phyloP scores from a whole-genome alignment of 495 filamentous ascomycete genomes.

The Pyrenopolyporus hunteri region DNA sequence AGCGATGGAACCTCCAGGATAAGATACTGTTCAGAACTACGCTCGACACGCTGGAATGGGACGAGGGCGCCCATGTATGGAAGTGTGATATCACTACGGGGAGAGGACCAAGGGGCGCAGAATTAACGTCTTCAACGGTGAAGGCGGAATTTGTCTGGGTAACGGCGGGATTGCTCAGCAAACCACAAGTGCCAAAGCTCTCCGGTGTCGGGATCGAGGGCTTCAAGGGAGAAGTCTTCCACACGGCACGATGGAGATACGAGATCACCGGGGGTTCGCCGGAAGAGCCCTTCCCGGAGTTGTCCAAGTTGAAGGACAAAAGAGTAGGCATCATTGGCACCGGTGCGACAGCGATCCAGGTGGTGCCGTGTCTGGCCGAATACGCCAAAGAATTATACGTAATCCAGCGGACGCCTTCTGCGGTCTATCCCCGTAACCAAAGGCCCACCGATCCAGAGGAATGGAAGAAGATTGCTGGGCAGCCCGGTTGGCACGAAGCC shows the following conservation, averaged over 20 bases:
- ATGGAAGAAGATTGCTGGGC: constrained; percentile 49
- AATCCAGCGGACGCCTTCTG: constrained; percentile 62
- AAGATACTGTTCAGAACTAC: constrained; percentile 56
- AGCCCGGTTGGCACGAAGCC: constrained; percentile 53
- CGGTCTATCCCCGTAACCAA: constrained; percentile 57
- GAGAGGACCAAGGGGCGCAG: constrained; percentile 43
- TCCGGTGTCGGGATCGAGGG: constrained; percentile 48
- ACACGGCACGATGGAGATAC: constrained; percentile 63
- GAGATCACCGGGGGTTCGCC: constrained; percentile 58
- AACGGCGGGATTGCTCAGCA: constrained; percentile 49
- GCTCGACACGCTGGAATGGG: constrained; percentile 48
- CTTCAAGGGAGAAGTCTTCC: constrained; percentile 57
- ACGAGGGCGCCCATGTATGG: constrained; percentile 53
- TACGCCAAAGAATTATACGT: constrained; percentile 60
- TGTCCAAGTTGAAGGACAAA: constrained; percentile 57
- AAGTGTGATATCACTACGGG: constrained; percentile 45
- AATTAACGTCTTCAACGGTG: constrained; percentile 38
- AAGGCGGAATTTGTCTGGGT: constrained; percentile 47
- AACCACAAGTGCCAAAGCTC: constrained; percentile 55
- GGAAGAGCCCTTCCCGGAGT: constrained; percentile 40
- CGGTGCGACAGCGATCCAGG: constrained; percentile 62
- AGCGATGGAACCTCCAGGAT: constrained; percentile 52
- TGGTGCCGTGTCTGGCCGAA: constrained; percentile 56
- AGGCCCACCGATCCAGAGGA: constrained; percentile 54
- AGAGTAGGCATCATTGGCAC: constrained; percentile 61